These are phyloP conservation scores for Kodamaea sp. DNA, from an alignment of 1,139 yeast genomes.

Conservation along the genomic window DNA sequence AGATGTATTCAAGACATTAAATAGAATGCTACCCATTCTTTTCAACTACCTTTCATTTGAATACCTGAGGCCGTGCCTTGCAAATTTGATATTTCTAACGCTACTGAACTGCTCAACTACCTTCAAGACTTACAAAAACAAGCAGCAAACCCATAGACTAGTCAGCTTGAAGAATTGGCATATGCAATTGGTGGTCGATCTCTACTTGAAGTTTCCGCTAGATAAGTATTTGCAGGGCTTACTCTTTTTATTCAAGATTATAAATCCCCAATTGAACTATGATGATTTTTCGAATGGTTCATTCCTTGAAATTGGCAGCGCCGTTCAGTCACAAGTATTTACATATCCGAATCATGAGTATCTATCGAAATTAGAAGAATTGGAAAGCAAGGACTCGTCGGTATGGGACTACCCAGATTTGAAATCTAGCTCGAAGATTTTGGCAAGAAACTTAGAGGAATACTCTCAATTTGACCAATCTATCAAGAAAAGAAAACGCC, in stretches of 20 bases:
- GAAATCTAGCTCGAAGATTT: slow-evolving; percentile 5
- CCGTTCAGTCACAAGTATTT: slow-evolving; percentile 21
- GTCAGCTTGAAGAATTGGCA: slow-evolving; percentile 42
- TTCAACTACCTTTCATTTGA: slow-evolving; percentile 47
- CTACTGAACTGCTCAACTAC: slow-evolving; percentile 22
- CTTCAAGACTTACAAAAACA: slow-evolving; percentile 12
- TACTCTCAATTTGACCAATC: slow-evolving; percentile 14
- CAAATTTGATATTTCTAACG: slow-evolving; percentile 41
- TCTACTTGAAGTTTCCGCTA: slow-evolving; percentile 34
- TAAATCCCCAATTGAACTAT: slow-evolving; percentile 28
- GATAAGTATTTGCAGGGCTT: slow-evolving; percentile 32
- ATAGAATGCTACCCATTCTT: slow-evolving; percentile 30
- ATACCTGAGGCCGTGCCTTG: slow-evolving; percentile 41
- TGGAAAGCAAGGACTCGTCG: too few relatives aligned
- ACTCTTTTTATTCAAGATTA: slow-evolving; percentile 24
- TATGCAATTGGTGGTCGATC: slow-evolving; percentile 32
- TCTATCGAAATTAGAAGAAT: too few relatives aligned
- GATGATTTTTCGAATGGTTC: slow-evolving; percentile 5
- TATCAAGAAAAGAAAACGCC: slow-evolving; percentile 8
- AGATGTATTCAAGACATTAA: slow-evolving; percentile 16
- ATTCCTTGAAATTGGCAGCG: slow-evolving; percentile 19
- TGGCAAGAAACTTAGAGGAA: slow-evolving; percentile 17
- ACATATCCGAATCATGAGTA: slow-evolving; percentile 15
- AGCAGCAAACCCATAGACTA: slow-evolving; percentile 10
- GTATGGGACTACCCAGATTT: too few relatives aligned